A percentile compares a stretch with the other conserved stretches of the same genome.
phyloP scores from a whole-genome alignment of 495 filamentous ascomycete species.

The Podospora comata region DNA sequence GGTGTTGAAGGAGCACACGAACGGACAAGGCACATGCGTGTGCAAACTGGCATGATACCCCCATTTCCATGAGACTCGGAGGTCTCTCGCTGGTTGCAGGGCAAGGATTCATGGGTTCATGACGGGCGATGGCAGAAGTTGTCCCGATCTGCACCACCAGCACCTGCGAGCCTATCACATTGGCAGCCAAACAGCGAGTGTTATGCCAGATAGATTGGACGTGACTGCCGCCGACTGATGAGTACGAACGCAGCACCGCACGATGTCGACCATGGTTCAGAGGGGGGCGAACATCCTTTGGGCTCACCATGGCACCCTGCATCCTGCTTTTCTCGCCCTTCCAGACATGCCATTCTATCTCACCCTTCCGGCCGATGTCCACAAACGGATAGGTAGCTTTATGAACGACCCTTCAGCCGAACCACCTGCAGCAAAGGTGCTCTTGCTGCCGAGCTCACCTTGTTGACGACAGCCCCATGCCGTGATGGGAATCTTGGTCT shows the following conservation, averaged over 20 bases:
- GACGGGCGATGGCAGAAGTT: slow-evolving; percentile 30
- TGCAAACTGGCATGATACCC: slow-evolving; percentile 10
- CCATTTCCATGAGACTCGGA: background rate
- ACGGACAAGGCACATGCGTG: background rate
- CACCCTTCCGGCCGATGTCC: slow-evolving; percentile 2
- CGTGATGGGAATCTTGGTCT: background rate
- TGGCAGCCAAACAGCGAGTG: slow-evolving; percentile 12
- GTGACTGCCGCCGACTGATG: background rate
- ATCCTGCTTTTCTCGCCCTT: background rate
- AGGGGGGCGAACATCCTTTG: background rate
- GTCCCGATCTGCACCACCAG: slow-evolving; percentile 31
- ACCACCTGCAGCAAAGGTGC: background rate
- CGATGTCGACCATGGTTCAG: background rate
- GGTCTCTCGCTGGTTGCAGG: slow-evolving; percentile 15
- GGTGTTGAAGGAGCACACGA: background rate
- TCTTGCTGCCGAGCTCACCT: background rate
- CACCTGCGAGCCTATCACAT: slow-evolving; percentile 16
- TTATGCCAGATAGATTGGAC: slow-evolving; percentile 24
- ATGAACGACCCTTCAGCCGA: slow-evolving; percentile 6
- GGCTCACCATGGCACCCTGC: background rate
- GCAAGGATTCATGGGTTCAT: slow-evolving; percentile 22
- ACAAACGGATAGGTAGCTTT: background rate
- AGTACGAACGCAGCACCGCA: background rate
- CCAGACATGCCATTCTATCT: background rate
- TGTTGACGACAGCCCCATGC: background rate